phyloP scores from a whole-genome alignment of 768 basidiomycete species.

The Calocybe cyanea region DNA sequence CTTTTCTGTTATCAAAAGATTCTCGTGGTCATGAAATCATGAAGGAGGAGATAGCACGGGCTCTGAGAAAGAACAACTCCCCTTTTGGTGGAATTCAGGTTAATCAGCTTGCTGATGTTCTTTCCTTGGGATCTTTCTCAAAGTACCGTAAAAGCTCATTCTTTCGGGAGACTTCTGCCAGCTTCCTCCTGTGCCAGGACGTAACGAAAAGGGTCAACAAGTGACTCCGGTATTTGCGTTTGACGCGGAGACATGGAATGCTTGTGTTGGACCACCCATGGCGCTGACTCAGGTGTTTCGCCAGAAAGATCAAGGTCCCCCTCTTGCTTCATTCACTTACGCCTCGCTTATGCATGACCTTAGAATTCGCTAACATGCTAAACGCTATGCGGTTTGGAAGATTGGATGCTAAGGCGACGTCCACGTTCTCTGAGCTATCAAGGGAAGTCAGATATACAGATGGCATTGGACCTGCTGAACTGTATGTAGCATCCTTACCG shows the following conservation, averaged over 20 bases:
- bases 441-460: constrained; percentile 62
- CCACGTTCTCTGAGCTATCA: constrained; percentile 51
- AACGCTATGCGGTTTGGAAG: constrained; percentile 83
- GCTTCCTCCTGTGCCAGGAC: constrained; percentile 72
- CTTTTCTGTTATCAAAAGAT: background rate
- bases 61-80: constrained; percentile 41
- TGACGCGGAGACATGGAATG: constrained; percentile 71
- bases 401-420: constrained; percentile 38
- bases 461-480: constrained; percentile 76
- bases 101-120: background rate
- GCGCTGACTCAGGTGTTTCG: constrained; percentile 76
- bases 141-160: constrained; percentile 50
- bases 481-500: constrained; percentile 39
- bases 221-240: constrained; percentile 68
- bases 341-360: background rate
- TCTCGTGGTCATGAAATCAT: constrained; percentile 22
- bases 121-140: background rate
- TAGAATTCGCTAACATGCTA: constrained; percentile 79
- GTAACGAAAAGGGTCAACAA: constrained; percentile 42
- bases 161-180: constrained; percentile 91
- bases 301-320: constrained; percentile 74
- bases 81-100: constrained; percentile 92
- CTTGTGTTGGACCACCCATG: constrained; percentile 55
- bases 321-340: background rate
- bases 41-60: constrained; percentile 61